Evolutionary conservation across 805 yeast species (phyloP).

Genomic region (Hanseniaspora jakobsenii): DNA sequence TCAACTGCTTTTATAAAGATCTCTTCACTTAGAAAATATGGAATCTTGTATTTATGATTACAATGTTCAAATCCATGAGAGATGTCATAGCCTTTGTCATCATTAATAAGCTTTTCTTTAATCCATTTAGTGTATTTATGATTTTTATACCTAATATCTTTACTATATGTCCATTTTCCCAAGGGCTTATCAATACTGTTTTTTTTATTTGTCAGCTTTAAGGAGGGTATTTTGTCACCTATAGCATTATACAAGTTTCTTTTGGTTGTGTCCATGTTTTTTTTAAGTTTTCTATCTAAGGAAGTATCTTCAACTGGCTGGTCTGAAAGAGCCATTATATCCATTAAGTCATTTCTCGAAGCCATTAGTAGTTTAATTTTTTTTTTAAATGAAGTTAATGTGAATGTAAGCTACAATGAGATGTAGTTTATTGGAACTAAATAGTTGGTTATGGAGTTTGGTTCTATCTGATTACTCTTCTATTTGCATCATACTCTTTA

Average conservation of each 20-base stretch:
- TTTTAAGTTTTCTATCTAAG: neutral
- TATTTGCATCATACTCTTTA: too few relatives aligned
- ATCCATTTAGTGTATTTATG: slow-evolving; percentile 51
- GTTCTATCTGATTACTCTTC: too few relatives aligned
- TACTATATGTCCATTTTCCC: neutral
- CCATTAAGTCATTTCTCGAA: slow-evolving; percentile 55
- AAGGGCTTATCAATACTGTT: slow-evolving; percentile 52
- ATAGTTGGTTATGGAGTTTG: too few relatives aligned
- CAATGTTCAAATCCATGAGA: slow-evolving; percentile 59
- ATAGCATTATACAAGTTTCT: slow-evolving; percentile 77
- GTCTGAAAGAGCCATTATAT: slow-evolving; percentile 49
- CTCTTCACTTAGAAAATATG: slow-evolving; percentile 52
- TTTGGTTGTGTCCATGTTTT: slow-evolving; percentile 49
- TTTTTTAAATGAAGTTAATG: neutral
- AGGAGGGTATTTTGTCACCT: slow-evolving; percentile 93
- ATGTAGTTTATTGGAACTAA: too few relatives aligned
- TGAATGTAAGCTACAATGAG: too few relatives aligned
- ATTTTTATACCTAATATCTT: neutral
- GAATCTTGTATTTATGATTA: slow-evolving; percentile 57
- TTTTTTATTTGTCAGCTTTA: slow-evolving; percentile 41
- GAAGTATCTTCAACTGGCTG: neutral
- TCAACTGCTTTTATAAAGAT: slow-evolving; percentile 30
- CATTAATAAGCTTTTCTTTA: slow-evolving; percentile 46
- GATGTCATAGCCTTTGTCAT: slow-evolving; percentile 36
- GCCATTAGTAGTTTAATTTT: slow-evolving; percentile 13